Evolutionary conservation across 2,329 filamentous ascomycete species (phyloP).

Genomic region (Colletotrichum incanum): DNA sequence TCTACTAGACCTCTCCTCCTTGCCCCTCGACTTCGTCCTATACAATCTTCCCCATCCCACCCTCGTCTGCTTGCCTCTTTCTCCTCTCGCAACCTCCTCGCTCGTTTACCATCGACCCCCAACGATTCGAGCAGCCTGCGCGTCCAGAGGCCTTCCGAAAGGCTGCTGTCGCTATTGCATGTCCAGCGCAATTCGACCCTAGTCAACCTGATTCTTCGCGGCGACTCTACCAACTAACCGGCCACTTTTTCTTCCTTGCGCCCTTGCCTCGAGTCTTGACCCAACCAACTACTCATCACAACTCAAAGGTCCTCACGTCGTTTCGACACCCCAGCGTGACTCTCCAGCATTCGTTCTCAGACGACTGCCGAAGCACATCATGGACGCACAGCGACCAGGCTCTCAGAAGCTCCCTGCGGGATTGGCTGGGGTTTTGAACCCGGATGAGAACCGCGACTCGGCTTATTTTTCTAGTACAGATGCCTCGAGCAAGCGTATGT

Average conservation of each 20-base stretch:
- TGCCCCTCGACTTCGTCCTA: slow-evolving; percentile 32
- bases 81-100: not conserved
- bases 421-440: slow-evolving; percentile 67
- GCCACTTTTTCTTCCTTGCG: not conserved
- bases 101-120: slow-evolving; percentile 15
- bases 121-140: slow-evolving; percentile 10
- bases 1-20: slow-evolving; percentile 35
- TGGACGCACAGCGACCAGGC: slow-evolving; percentile 43
- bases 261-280: not conserved
- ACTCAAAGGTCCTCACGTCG: not conserved
- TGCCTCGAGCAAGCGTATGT: slow-evolving; percentile 61
- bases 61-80: slow-evolving; percentile 7
- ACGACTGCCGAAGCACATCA: slow-evolving; percentile 18
- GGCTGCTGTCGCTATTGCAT: slow-evolving; percentile 29
- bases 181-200: slow-evolving; percentile 19
- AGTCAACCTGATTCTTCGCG: slow-evolving; percentile 32
- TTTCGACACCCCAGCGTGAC: not conserved
- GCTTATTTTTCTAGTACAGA: slow-evolving; percentile 62
- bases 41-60: slow-evolving; percentile 9
- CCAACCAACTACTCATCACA: not conserved
- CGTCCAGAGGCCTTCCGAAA: slow-evolving; percentile 22
- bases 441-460: slow-evolving; percentile 63
- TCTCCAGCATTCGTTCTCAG: not conserved
- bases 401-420: slow-evolving; percentile 65
- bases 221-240: not conserved